Percentiles rank a stretch among this genome's conserved stretches.
Evolutionary conservation across 768 basidiomycete genomes (phyloP).

Genomic region (Psilocybe azurescens): DNA sequence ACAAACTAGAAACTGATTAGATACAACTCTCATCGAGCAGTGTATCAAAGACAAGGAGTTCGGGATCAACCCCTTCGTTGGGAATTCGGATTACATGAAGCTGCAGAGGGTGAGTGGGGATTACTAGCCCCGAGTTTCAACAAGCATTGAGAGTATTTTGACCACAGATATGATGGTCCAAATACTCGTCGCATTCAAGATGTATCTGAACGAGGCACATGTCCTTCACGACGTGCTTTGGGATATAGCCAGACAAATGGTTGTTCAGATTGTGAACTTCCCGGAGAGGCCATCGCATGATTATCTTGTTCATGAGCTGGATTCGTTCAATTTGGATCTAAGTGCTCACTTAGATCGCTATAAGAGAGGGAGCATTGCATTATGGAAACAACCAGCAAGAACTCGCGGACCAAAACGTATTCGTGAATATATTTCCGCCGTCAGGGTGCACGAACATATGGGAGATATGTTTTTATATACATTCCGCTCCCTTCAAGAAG

Average conservation of each 20-base stretch:
- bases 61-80: conserved; percentile 2
- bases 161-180: neutral
- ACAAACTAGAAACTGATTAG: neutral
- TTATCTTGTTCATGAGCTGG: neutral
- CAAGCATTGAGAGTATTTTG: neutral
- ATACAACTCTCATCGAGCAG: neutral
- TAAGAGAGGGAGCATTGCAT: neutral
- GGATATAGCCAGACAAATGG: neutral
- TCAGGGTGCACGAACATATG: too few relatives aligned
- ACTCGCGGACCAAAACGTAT: too few relatives aligned
- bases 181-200: neutral
- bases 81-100: neutral
- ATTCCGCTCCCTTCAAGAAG: too few relatives aligned
- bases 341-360: neutral
- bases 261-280: neutral
- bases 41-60: neutral
- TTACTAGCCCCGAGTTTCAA: neutral
- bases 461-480: too few relatives aligned
- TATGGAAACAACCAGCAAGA: neutral
- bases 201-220: neutral
- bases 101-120: neutral
- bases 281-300: neutral
- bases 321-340: neutral
- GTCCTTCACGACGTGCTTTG: neutral
- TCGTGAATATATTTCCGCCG: too few relatives aligned